Conservation (phyloP, 139 green algal species). For the Chlorella sorokiniana region DNA sequence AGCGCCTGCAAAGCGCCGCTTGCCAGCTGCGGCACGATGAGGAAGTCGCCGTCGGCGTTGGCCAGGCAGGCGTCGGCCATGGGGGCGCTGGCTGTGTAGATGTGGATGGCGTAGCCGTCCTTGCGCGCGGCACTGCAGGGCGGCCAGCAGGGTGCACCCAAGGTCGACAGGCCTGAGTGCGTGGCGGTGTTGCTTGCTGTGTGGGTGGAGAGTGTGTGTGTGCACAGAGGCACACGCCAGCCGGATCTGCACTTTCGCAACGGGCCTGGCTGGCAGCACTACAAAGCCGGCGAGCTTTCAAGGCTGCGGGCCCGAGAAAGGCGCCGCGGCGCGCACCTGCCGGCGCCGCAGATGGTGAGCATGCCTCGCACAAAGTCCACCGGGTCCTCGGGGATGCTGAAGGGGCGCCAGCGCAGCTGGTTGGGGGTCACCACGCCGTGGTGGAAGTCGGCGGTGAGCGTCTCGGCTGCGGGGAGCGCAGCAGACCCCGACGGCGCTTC, state of each 20-base stretch:
- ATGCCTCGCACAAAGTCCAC: conserved; percentile 88
- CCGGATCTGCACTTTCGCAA: too few relatives aligned
- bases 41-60: conserved; percentile 94
- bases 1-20: background rate
- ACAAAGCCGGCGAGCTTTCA: too few relatives aligned
- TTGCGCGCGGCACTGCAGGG: conserved; percentile 70
- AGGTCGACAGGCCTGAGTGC: too few relatives aligned
- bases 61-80: conserved; percentile 83
- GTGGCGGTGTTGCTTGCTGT: background rate
- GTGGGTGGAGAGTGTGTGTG: too few relatives aligned
- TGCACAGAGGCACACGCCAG: too few relatives aligned
- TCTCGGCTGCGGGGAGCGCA: conserved; percentile 36
- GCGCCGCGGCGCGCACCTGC: conserved; percentile 53
- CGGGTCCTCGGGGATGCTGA: conserved; percentile 59
- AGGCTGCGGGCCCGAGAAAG: background rate
- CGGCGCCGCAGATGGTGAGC: conserved; percentile 84
- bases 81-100: conserved; percentile 71
- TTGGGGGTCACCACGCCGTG: conserved; percentile 81
- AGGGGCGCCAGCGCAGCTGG: conserved; percentile 89
- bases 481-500: too few relatives aligned
- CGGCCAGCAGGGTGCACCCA: background rate
- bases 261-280: background rate
- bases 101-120: conserved; percentile 90
- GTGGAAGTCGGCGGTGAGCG: conserved; percentile 66
- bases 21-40: conserved; percentile 93